Conservation (phyloP, 192 early-diverging fungal species). For the Podila epigama region DNA sequence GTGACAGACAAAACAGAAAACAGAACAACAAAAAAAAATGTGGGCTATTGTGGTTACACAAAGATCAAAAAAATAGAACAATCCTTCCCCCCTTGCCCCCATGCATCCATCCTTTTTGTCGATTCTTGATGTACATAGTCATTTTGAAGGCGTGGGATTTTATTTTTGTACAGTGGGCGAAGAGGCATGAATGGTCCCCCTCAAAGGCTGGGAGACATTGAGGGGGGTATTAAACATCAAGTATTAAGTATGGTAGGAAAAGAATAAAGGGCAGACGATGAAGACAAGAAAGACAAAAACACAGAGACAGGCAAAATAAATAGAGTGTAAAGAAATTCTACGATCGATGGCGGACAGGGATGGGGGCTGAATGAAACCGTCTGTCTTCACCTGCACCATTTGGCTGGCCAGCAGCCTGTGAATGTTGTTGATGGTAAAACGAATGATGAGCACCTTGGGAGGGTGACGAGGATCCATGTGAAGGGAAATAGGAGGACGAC, state of each 20-base stretch:
- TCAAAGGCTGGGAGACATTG: too few species aligned
- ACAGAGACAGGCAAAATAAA: neutral
- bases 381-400: constrained; percentile 27
- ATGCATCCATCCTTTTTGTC: too few species aligned
- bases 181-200: too few species aligned
- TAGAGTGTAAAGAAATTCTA: neutral
- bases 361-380: constrained; percentile 44
- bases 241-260: too few species aligned
- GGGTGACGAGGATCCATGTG: constrained; percentile 6
- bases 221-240: too few species aligned
- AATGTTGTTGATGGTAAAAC: constrained; percentile 7
- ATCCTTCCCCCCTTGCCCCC: too few species aligned
- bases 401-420: constrained; percentile 4
- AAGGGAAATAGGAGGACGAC: constrained; percentile 20
- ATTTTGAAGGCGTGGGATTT: neutral
- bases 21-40: neutral
- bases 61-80: too few species aligned
- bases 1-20: neutral
- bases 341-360: constrained; percentile 49
- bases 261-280: neutral
- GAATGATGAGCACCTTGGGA: too few species aligned
- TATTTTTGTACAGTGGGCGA: neutral
- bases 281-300: neutral
- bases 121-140: too few species aligned
- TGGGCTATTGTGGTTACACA: neutral